Evolutionary conservation across 2,329 filamentous ascomycete genomes (phyloP).

Genomic region (Aspergillus pseudoglaucus): DNA sequence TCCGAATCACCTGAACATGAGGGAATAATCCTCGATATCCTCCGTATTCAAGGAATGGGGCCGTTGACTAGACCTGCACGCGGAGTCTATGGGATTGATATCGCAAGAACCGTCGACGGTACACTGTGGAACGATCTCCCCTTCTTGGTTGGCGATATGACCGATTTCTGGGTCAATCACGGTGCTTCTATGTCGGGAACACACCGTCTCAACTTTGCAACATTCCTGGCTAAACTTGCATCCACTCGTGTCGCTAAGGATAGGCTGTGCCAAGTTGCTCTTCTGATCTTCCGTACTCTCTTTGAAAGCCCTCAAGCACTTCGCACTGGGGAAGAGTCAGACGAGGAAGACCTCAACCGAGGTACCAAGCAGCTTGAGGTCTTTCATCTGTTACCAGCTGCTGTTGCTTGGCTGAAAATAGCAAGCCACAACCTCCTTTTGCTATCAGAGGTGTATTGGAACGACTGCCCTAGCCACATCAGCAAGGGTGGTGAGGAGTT

Average conservation of each 20-base stretch:
- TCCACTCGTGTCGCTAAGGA: constrained; percentile 16
- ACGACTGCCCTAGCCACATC: constrained; percentile 13
- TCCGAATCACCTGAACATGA: constrained; percentile 15
- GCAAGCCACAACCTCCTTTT: constrained; percentile 13
- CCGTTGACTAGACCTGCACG: constrained; percentile 7
- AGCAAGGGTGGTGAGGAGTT: constrained; percentile 12
- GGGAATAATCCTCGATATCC: constrained; percentile 15
- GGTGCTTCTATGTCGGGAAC: constrained; percentile 10
- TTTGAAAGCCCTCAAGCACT: constrained; percentile 12
- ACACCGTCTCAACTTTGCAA: constrained; percentile 16
- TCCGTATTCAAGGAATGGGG: constrained; percentile 13
- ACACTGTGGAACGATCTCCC: constrained; percentile 20
- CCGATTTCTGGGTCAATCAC: constrained; percentile 14
- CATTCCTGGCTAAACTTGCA: constrained; percentile 19
- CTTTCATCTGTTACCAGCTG: constrained; percentile 12
- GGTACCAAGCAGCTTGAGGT: constrained; percentile 6
- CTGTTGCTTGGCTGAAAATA: constrained; percentile 12
- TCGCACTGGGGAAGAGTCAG: constrained; percentile 8
- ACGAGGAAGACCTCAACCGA: constrained; percentile 10
- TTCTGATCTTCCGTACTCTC: constrained; percentile 12
- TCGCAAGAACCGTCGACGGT: constrained; percentile 17
- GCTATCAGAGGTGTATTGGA: constrained; percentile 16
- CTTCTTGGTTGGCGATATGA: constrained; percentile 17
- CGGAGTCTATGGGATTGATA: constrained; percentile 13
- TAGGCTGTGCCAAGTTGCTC: constrained; percentile 14